Evolutionary conservation across 2,329 filamentous ascomycete genomes (phyloP).

Genomic region (Phaeophleospora eucalypticola): DNA sequence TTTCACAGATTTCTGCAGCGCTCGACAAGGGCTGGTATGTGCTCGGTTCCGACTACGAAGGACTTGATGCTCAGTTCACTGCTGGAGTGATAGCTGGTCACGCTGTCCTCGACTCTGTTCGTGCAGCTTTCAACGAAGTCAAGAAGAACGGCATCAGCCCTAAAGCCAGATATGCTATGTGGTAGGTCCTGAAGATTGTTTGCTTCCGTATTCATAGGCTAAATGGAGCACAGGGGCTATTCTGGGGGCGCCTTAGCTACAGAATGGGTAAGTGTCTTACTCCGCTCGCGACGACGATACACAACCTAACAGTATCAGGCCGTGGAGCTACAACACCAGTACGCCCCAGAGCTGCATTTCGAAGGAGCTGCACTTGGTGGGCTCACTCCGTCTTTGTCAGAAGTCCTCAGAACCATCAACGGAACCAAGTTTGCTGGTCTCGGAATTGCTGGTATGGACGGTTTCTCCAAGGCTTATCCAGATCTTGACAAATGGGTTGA

Average conservation of each 20-base stretch:
- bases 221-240: constrained; percentile 44
- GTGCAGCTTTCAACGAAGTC: constrained; percentile 18
- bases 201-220: not conserved
- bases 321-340: constrained; percentile 23
- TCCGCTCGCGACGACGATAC: not conserved
- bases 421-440: constrained; percentile 24
- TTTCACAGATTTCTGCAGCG: constrained; percentile 9
- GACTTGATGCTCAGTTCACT: constrained; percentile 23
- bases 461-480: constrained; percentile 24
- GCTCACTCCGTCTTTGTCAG: constrained; percentile 27
- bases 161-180: not conserved
- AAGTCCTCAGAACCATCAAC: constrained; percentile 24
- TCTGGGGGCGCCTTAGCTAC: constrained; percentile 52
- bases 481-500: constrained; percentile 10
- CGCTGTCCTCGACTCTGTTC: constrained; percentile 27
- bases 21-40: constrained; percentile 25
- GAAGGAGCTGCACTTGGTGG: constrained; percentile 31
- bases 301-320: constrained; percentile 5
- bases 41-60: constrained; percentile 25
- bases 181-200: not conserved
- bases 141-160: not conserved
- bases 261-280: constrained; percentile 39
- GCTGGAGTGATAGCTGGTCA: constrained; percentile 24
- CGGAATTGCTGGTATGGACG: constrained; percentile 20
- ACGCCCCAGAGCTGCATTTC: constrained; percentile 30